Percentiles rank a stretch among this genome's conserved stretches.
These are phyloP conservation scores for Clonostachys sp. DNA, from an alignment of 2,329 filamentous ascomycete species.

Conservation along the genomic window DNA sequence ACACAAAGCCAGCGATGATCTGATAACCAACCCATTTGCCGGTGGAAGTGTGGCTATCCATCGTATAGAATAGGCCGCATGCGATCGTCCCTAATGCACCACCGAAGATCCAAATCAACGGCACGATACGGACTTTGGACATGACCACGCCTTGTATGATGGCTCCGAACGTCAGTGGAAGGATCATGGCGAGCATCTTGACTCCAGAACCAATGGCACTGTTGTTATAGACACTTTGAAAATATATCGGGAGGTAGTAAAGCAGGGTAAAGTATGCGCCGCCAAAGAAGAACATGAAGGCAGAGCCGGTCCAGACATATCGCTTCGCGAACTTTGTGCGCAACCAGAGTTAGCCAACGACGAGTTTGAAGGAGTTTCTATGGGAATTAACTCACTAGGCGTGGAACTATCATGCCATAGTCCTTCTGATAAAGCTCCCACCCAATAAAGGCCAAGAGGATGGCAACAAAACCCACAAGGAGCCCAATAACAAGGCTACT, in stretches of 20 bases:
- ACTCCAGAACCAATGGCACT: slow-evolving; percentile 9
- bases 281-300: slow-evolving; percentile 22
- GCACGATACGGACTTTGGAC: slow-evolving; percentile 15
- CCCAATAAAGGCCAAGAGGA: slow-evolving; percentile 35
- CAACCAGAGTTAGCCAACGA: background rate
- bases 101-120: slow-evolving; percentile 27
- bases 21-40: slow-evolving; percentile 7
- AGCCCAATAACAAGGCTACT: slow-evolving; percentile 42
- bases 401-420: background rate
- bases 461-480: slow-evolving; percentile 41
- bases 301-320: slow-evolving; percentile 7
- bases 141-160: background rate
- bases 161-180: slow-evolving; percentile 1
- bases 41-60: background rate
- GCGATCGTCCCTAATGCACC: slow-evolving; percentile 18
- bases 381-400: background rate
- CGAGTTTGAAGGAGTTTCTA: background rate
- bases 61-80: slow-evolving; percentile 25
- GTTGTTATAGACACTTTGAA: slow-evolving; percentile 35
- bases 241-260: slow-evolving; percentile 40
- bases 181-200: slow-evolving; percentile 3
- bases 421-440: background rate
- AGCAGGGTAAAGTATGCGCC: slow-evolving; percentile 3
- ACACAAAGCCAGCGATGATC: slow-evolving; percentile 32
- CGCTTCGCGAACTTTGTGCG: background rate